Evolutionary conservation across 129 eudicot genomes (phyloP), one percentile per base, ranked within the genome.

Genomic region (Flaveria trinervia): DNA sequence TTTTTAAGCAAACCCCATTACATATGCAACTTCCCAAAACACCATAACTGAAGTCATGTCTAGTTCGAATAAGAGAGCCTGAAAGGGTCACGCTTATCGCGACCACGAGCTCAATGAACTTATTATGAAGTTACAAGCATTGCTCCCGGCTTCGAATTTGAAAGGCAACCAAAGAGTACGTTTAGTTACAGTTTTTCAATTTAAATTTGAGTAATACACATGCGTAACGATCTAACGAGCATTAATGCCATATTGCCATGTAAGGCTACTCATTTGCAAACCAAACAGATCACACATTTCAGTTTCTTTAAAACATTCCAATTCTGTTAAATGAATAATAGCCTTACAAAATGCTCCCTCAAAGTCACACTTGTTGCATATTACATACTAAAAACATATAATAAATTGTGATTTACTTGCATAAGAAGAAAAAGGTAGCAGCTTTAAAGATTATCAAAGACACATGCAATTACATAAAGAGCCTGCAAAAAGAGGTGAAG

Each of bases 381-480:
- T 50, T 61, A 62, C 46, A 17, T 74, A 26, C 41, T 4, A 10
- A 65, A 13, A 75, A 26, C 50, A 62, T 33, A 56, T 18, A 13
- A 9, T 49, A 14, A 76, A 33, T 43, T 64, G 67, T 61, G 70
- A 22, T 76, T 50, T 46, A 61, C 60, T 60, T 50, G 57, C 50
- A 57, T 28, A 13, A 48, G 13, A 39, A 68, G 75, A 15, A 15
- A 30, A 49, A 84, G 80, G 78, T 70, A 65, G 18, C 84, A 28
- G 79, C 86, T 77, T 50, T 85, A 68, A 78, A 84, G 80, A 78
- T 80, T 43, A 70, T 89, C 62, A 69, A 72, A 51, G 86, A 83
- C 77, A 81, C 88, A 54, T 87, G 96, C 79, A 78, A 75, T 23
- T 85, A 87, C 82, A 89, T 89, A 76, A 87, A 79, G 78, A 87